These are phyloP conservation scores for Gossypium raimondii DNA, from an alignment of 345 rosid genomes.

Conservation along the genomic window DNA sequence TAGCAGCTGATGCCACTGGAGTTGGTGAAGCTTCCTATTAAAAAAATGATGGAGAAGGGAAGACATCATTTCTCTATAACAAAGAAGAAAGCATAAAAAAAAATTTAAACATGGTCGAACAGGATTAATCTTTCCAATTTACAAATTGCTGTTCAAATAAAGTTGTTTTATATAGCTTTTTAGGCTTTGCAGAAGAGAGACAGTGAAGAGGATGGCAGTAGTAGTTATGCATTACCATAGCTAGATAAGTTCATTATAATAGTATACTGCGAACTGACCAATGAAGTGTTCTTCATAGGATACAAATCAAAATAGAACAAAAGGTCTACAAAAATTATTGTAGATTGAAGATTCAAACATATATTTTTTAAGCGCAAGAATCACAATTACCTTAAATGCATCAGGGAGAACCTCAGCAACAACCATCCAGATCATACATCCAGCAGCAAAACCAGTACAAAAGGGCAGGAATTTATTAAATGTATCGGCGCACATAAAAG, in stretches of 20 bases:
- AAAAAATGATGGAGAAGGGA: constrained; percentile 11
- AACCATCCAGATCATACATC: constrained; percentile 99
- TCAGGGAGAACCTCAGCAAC: constrained; percentile 99
- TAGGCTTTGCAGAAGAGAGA: not conserved
- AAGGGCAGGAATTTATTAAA: constrained; percentile 91
- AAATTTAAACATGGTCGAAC: not conserved
- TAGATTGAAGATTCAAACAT: not conserved
- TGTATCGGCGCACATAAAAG: constrained; percentile 96
- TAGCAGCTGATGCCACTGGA: constrained; percentile 92
- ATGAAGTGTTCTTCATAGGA: not conserved
- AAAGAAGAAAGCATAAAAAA: not conserved
- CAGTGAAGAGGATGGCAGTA: not conserved
- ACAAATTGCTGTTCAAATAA: not conserved
- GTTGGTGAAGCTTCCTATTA: constrained; percentile 88
- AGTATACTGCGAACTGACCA: not conserved
- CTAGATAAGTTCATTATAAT: not conserved
- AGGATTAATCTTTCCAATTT: not conserved
- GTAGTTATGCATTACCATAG: not conserved
- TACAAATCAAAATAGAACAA: not conserved
- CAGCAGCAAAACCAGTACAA: constrained; percentile 99
- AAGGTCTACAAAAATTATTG: not conserved
- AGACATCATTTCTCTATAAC: not conserved
- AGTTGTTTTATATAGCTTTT: not conserved
- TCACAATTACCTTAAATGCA: constrained; percentile 73
- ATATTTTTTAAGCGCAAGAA: not conserved